Percentiles rank a stretch among this genome's conserved stretches.
Evolutionary conservation across 371 early-diverging fungal genomes (phyloP).

Genomic region (Actinomucor elegans): DNA sequence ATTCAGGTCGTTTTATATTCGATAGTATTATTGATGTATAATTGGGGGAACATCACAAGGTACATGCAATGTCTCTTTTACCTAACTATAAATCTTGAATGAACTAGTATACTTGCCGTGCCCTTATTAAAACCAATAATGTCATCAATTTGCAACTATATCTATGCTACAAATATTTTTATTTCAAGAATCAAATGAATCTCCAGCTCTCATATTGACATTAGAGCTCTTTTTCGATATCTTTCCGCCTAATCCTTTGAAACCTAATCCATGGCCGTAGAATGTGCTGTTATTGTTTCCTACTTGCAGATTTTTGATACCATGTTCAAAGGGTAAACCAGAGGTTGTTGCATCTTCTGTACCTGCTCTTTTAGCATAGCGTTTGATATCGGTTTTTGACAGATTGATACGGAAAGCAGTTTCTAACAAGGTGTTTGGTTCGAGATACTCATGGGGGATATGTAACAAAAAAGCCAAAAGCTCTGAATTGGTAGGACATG

Average conservation of each 20-base stretch:
- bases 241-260: constrained; percentile 17
- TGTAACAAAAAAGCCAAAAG: constrained; percentile 77
- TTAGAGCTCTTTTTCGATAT: constrained; percentile 14
- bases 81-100: too few species aligned
- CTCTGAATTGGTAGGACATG: constrained; percentile 79
- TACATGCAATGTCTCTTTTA: too few species aligned
- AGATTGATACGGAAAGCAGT: constrained; percentile 70
- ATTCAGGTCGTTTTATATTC: too few species aligned
- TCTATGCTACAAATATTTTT: too few species aligned
- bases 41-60: too few species aligned
- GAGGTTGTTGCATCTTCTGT: constrained; percentile 29
- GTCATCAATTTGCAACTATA: too few species aligned
- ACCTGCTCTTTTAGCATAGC: constrained; percentile 45
- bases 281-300: constrained; percentile 16
- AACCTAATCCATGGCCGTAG: constrained; percentile 9
- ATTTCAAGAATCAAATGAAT: too few species aligned
- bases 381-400: constrained; percentile 47
- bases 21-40: too few species aligned
- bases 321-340: constrained; percentile 46
- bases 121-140: too few species aligned
- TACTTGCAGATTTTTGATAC: constrained; percentile 44
- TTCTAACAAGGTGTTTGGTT: constrained; percentile 69
- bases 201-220: not conserved
- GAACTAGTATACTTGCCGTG: too few species aligned
- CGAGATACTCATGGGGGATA: constrained; percentile 74